These are phyloP conservation scores for Colletotrichum caudatum DNA, from an alignment of 2,329 filamentous ascomycete species.

Conservation along the genomic window DNA sequence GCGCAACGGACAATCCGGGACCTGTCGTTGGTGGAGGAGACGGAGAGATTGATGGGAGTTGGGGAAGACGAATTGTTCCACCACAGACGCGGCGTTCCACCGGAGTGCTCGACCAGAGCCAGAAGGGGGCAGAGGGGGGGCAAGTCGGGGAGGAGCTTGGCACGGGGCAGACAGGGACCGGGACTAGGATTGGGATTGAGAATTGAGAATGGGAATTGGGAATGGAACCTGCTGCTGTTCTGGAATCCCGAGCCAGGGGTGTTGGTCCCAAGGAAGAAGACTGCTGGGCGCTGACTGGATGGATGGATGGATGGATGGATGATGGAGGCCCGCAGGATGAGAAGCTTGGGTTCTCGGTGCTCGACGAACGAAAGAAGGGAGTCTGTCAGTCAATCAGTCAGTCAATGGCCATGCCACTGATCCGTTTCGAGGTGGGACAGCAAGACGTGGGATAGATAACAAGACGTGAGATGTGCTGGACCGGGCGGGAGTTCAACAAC, in stretches of 20 bases:
- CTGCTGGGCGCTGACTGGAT: conserved; percentile 10
- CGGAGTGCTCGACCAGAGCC: conserved; percentile 35
- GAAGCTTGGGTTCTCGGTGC: conserved; percentile 27
- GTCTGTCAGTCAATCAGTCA: not conserved
- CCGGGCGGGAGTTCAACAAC: conserved; percentile 1
- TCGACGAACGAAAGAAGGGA: conserved; percentile 5
- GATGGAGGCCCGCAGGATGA: conserved; percentile 22
- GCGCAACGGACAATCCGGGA: conserved; percentile 29
- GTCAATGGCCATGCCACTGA: not conserved
- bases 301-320: conserved; percentile 17
- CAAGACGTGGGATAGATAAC: not conserved
- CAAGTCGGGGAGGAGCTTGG: conserved; percentile 36
- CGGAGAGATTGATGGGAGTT: conserved; percentile 41
- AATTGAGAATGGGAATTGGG: conserved; percentile 1
- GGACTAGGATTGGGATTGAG: conserved; percentile 13
- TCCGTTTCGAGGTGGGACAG: not conserved
- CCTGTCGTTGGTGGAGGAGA: conserved; percentile 43
- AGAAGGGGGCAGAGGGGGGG: conserved; percentile 30
- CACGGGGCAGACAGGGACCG: conserved; percentile 34
- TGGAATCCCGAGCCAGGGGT: conserved; percentile 27
- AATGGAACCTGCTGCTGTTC: not conserved
- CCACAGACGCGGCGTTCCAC: conserved; percentile 42
- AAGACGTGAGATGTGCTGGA: not conserved
- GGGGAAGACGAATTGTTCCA: conserved; percentile 43
- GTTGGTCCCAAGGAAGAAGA: conserved; percentile 20